A percentile compares a stretch with the other conserved stretches of the same genome.
These are phyloP conservation scores for Xylaria curta DNA, from an alignment of 495 filamentous ascomycete genomes.

Conservation along the genomic window DNA sequence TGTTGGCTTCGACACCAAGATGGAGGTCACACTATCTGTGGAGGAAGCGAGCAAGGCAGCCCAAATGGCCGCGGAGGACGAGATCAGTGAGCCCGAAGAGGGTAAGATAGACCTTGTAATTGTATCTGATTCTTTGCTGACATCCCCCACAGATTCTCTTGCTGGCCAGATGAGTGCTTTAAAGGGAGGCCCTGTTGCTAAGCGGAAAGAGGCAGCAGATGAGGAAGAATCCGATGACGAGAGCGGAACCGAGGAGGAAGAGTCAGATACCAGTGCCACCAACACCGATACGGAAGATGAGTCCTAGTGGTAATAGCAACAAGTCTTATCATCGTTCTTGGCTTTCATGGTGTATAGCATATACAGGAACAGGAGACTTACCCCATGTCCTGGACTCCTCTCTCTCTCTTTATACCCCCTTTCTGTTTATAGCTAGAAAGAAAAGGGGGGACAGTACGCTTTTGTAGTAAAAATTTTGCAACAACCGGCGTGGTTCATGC, in stretches of 20 bases:
- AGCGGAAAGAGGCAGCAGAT: constrained; percentile 57
- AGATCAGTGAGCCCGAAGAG: constrained; percentile 97
- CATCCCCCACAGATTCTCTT: constrained; percentile 72
- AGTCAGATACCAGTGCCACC: constrained; percentile 76
- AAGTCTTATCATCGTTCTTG: background rate
- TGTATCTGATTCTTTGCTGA: constrained; percentile 39
- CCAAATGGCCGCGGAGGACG: constrained; percentile 81
- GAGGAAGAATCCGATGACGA: constrained; percentile 72
- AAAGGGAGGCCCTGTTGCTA: constrained; percentile 67
- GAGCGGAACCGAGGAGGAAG: constrained; percentile 88
- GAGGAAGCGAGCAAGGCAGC: constrained; percentile 87
- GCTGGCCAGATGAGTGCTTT: constrained; percentile 94
- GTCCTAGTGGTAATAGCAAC: constrained; percentile 37
- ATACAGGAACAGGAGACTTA: background rate
- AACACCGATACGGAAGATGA: constrained; percentile 81
- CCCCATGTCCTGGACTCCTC: background rate
- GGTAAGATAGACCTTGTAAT: constrained; percentile 63
- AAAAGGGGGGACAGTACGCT: background rate
- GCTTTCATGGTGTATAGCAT: background rate
- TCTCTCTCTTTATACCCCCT: background rate
- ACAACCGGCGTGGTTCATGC: background rate
- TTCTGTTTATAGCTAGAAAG: constrained; percentile 4
- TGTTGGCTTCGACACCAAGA: constrained; percentile 86
- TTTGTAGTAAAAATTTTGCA: constrained; percentile 19
- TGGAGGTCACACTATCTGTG: constrained; percentile 86